Conservation (phyloP, 139 green algal genomes). For the Auxenochlorella pyrenoidosa region DNA sequence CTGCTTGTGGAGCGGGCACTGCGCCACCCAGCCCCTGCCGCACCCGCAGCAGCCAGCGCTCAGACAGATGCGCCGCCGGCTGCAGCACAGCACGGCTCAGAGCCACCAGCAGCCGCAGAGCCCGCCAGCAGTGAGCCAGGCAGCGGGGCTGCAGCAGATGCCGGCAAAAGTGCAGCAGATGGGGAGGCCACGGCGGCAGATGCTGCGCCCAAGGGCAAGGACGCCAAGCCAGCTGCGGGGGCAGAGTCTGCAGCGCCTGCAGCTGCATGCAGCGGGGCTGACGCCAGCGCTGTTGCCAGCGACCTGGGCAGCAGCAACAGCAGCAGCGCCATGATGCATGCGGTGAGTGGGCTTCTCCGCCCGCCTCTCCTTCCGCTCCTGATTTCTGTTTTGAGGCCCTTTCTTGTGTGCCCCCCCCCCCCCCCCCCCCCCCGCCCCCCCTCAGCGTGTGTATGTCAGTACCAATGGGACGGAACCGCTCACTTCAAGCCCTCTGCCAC, state of each 20-base stretch:
- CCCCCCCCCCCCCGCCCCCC: too few relatives aligned
- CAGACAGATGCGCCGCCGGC: neutral
- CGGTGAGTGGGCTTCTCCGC: neutral
- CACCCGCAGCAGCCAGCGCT: neutral
- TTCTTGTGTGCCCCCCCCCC: too few relatives aligned
- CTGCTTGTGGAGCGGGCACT: constrained; percentile 51
- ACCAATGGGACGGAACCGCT: too few relatives aligned
- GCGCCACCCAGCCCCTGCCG: neutral
- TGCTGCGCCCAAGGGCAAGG: neutral
- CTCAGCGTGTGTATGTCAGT: too few relatives aligned
- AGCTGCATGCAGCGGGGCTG: neutral
- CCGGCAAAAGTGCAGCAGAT: neutral
- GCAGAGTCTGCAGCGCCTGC: neutral
- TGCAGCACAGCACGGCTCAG: constrained; percentile 19
- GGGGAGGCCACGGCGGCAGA: neutral
- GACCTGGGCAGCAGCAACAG: constrained; percentile 11
- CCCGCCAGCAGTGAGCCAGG: neutral
- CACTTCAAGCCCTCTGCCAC: too few relatives aligned
- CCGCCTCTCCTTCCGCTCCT: too few relatives aligned
- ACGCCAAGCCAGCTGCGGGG: neutral
- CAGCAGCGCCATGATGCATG: constrained; percentile 47
- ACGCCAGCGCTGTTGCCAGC: too few relatives aligned
- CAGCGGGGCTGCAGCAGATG: neutral
- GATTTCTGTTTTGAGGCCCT: too few relatives aligned
- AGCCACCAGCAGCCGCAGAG: neutral